phyloP scores from a whole-genome alignment of 139 green algal species.

The Volvox africanus region DNA sequence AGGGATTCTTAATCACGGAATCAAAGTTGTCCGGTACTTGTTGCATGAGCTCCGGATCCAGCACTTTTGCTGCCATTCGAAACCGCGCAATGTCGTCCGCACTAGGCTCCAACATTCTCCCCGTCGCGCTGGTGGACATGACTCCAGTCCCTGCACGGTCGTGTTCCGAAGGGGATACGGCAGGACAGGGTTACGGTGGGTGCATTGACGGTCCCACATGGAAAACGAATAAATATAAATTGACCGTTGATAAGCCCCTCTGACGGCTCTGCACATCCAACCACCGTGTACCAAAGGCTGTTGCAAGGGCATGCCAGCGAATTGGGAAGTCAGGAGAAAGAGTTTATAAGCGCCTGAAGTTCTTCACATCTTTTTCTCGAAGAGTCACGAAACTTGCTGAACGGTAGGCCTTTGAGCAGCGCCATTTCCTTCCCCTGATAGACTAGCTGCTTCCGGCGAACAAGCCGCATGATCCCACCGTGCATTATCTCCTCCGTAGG shows the following conservation, averaged over 20 bases:
- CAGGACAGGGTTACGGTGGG: not conserved
- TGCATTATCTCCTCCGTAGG: not conserved
- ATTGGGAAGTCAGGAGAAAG: too few relatives aligned
- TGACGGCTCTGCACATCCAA: too few relatives aligned
- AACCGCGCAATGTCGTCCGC: not conserved
- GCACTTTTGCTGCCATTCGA: not conserved
- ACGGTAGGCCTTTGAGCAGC: not conserved
- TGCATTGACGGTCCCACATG: too few relatives aligned
- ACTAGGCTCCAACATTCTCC: not conserved
- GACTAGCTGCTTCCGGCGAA: not conserved
- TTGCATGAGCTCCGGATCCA: constrained; percentile 42
- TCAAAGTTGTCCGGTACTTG: constrained; percentile 18
- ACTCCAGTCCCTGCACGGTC: not conserved
- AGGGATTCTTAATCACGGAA: constrained; percentile 2
- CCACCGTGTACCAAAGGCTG: too few relatives aligned
- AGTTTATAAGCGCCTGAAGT: too few relatives aligned
- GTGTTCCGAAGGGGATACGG: not conserved
- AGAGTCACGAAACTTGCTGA: too few relatives aligned
- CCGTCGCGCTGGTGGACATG: not conserved
- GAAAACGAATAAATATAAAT: too few relatives aligned
- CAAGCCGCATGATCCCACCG: too few relatives aligned
- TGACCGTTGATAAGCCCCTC: too few relatives aligned
- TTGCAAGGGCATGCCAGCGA: too few relatives aligned
- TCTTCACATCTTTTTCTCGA: too few relatives aligned
- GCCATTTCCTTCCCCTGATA: not conserved